phyloP scores from a whole-genome alignment of 2,329 filamentous ascomycete species.

The Fusarium sp. region DNA sequence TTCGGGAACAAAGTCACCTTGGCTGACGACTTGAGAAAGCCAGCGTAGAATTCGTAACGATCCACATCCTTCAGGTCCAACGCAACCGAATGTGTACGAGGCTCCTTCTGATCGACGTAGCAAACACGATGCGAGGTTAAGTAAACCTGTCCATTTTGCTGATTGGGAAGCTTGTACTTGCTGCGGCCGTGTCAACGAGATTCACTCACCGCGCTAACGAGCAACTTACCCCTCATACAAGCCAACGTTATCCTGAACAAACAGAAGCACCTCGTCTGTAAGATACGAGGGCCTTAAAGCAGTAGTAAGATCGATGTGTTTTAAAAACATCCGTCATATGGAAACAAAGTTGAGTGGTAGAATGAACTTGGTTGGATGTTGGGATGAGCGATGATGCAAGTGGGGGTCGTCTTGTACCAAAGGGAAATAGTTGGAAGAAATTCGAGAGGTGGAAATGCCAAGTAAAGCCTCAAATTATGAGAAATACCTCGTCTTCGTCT shows the following conservation, averaged over 20 bases:
- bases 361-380: neutral
- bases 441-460: neutral
- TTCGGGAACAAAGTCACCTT: conserved; percentile 94
- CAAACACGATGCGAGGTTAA: conserved; percentile 95
- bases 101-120: conserved; percentile 91
- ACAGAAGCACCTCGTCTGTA: conserved; percentile 93
- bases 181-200: conserved; percentile 58
- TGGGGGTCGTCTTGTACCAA: conserved; percentile 23
- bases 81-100: conserved; percentile 84
- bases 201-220: conserved; percentile 4
- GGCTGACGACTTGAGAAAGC: conserved; percentile 93
- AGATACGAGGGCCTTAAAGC: conserved; percentile 92
- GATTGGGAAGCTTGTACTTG: conserved; percentile 93
- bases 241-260: conserved; percentile 97
- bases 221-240: conserved; percentile 90
- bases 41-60: conserved; percentile 89
- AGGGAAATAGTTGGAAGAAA: conserved; percentile 1
- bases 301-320: conserved; percentile 94
- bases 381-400: conserved; percentile 37
- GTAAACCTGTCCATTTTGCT: conserved; percentile 96
- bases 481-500: neutral
- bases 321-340: conserved; percentile 93
- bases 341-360: conserved; percentile 7
- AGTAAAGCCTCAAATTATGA: neutral
- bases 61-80: conserved; percentile 93